Conservation (phyloP, 176 grass and related monocot species). For the Echinochloa phyllopogon region DNA sequence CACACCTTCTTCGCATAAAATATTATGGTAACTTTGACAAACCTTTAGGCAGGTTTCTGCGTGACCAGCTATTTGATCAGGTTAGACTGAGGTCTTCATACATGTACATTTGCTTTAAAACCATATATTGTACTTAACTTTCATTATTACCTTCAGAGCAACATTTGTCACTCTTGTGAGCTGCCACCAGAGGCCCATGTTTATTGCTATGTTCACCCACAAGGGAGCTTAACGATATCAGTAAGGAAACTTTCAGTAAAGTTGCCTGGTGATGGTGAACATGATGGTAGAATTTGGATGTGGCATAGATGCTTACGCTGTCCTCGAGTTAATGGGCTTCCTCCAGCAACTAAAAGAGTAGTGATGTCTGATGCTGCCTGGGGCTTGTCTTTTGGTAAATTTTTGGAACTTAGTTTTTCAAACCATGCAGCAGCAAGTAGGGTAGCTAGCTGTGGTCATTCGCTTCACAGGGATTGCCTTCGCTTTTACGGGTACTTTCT, state of each 20-base stretch:
- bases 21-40: slow-evolving; percentile 95
- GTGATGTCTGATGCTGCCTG: slow-evolving; percentile 99
- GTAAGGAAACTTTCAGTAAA: slow-evolving; percentile 70
- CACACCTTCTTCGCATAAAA: slow-evolving; percentile 93
- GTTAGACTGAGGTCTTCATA: slow-evolving; percentile 53
- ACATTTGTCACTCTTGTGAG: slow-evolving; percentile 76
- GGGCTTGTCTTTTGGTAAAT: slow-evolving; percentile 98
- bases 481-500: slow-evolving; percentile 91
- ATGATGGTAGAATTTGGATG: slow-evolving; percentile 97
- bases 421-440: slow-evolving; percentile 98
- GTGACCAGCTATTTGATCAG: slow-evolving; percentile 95
- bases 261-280: slow-evolving; percentile 77
- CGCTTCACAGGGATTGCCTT: slow-evolving; percentile 97
- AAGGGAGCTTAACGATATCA: slow-evolving; percentile 96
- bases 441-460: slow-evolving; percentile 98
- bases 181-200: slow-evolving; percentile 92
- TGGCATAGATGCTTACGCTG: slow-evolving; percentile 97
- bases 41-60: slow-evolving; percentile 89
- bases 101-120: slow-evolving; percentile 25
- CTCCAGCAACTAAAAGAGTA: slow-evolving; percentile 91
- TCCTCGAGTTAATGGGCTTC: slow-evolving; percentile 69
- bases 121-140: slow-evolving; percentile 32
- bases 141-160: slow-evolving; percentile 62
- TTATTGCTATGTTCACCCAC: slow-evolving; percentile 94
- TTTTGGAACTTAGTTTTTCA: slow-evolving; percentile 99